These are phyloP conservation scores for Metarhizium sp. DNA, from an alignment of 2,329 filamentous ascomycete genomes.

Conservation along the genomic window DNA sequence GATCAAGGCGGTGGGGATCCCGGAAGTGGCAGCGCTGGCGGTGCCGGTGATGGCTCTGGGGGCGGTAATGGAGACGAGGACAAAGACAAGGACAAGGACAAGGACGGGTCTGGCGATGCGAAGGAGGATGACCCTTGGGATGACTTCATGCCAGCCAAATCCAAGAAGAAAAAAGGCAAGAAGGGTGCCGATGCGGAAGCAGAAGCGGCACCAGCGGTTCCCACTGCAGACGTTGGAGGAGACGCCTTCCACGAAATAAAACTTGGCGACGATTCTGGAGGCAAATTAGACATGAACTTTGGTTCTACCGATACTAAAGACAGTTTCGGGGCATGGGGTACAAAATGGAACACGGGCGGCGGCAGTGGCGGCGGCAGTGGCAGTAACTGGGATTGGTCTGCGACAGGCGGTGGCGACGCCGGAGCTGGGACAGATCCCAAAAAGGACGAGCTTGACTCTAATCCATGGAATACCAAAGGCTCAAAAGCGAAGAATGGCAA, in stretches of 20 bases:
- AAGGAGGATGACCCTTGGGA: conserved; percentile 26
- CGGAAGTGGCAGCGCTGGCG: background rate
- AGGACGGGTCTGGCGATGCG: conserved; percentile 26
- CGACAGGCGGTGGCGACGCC: conserved; percentile 13
- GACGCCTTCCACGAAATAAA: conserved; percentile 57
- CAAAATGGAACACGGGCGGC: conserved; percentile 48
- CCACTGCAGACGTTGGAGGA: conserved; percentile 34
- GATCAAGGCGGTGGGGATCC: conserved; percentile 4
- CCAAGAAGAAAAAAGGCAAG: conserved; percentile 32
- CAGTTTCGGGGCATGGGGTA: conserved; percentile 49
- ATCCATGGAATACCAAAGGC: conserved; percentile 39
- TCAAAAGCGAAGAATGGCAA: conserved; percentile 42
- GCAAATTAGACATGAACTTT: conserved; percentile 47
- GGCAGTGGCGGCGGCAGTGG: conserved; percentile 25
- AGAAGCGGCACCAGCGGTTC: conserved; percentile 17
- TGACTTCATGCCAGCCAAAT: conserved; percentile 14
- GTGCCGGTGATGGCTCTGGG: conserved; percentile 2
- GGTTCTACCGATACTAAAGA: conserved; percentile 35
- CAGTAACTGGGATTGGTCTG: conserved; percentile 31
- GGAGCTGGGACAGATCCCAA: conserved; percentile 25
- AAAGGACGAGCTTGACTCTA: conserved; percentile 33
- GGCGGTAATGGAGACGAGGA: conserved; percentile 5
- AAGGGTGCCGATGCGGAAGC: conserved; percentile 17
- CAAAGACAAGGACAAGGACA: conserved; percentile 16
- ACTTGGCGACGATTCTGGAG: conserved; percentile 47